Evolutionary conservation across 495 filamentous ascomycete genomes (phyloP).

Genomic region (Stereocaulon alpinum): DNA sequence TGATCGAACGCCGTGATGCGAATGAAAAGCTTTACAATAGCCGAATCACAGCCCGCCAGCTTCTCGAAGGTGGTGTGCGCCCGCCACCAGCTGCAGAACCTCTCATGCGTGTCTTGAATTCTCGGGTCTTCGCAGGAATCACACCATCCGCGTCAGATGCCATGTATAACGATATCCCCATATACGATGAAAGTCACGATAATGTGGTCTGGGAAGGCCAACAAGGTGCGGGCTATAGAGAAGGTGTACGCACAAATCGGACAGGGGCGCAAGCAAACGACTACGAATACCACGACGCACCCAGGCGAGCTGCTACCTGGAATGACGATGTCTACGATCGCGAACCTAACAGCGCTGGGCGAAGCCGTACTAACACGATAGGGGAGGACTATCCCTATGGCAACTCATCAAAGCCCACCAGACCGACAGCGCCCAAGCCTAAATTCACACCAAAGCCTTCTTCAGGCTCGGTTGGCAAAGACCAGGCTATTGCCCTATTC

Average conservation of each 20-base stretch:
- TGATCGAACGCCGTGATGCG: conserved; percentile 89
- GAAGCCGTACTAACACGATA: conserved; percentile 38
- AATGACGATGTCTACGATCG: conserved; percentile 81
- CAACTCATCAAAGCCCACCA: conserved; percentile 42
- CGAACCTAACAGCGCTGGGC: conserved; percentile 34
- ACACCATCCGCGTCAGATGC: conserved; percentile 40
- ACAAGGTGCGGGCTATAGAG: conserved; percentile 63
- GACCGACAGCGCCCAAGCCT: conserved; percentile 82
- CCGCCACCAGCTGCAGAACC: conserved; percentile 75
- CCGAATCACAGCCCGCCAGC: conserved; percentile 65
- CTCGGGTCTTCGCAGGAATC: conserved; percentile 67
- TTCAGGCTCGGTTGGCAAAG: conserved; percentile 56
- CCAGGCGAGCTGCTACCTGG: conserved; percentile 71
- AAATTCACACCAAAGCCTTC: conserved; percentile 52
- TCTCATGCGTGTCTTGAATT: conserved; percentile 73
- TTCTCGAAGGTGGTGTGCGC: conserved; percentile 66
- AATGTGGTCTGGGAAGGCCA: conserved; percentile 88
- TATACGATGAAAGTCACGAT: conserved; percentile 83
- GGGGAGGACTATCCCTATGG: conserved; percentile 51
- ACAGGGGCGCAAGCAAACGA: conserved; percentile 40
- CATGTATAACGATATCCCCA: conserved; percentile 92
- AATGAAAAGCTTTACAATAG: conserved; percentile 92
- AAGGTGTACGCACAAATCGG: conserved; percentile 53
- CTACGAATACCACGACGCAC: conserved; percentile 54
- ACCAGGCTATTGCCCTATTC: conserved; percentile 82